Conservation (phyloP, 2,329 filamentous ascomycete genomes). For the Colletotrichum higginsianum region DNA sequence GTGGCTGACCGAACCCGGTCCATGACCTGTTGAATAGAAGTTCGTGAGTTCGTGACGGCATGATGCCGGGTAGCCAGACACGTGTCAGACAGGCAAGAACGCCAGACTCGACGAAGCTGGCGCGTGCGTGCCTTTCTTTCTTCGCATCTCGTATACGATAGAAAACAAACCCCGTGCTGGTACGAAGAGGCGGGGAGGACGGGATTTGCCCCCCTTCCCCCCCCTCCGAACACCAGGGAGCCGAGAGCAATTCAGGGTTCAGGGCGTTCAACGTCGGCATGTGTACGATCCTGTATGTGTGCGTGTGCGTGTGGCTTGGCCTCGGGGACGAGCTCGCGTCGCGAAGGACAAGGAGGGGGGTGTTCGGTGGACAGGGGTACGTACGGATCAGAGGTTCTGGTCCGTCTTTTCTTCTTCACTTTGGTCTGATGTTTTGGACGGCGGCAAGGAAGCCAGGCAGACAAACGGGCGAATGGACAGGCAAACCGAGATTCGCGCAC, state of each 20-base stretch:
- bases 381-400: background rate
- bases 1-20: background rate
- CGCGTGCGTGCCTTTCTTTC: background rate
- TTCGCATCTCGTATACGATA: background rate
- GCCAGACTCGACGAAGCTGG: background rate
- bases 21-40: background rate
- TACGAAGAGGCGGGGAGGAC: background rate
- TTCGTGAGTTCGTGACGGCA: background rate
- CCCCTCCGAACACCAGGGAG: background rate
- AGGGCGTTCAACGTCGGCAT: conserved; percentile 26
- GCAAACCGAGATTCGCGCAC: background rate
- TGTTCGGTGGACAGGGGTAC: background rate
- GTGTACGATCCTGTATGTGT: background rate
- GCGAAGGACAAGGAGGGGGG: conserved; percentile 10
- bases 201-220: background rate
- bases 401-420: background rate
- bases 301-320: conserved; percentile 7
- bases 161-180: background rate
- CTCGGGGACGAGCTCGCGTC: conserved; percentile 30
- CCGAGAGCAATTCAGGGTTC: conserved; percentile 26
- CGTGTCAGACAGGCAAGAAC: background rate
- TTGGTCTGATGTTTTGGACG: conserved; percentile 17
- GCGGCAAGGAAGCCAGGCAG: background rate
- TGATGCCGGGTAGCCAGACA: background rate
- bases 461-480: background rate